Conservation (phyloP, 2,329 filamentous ascomycete species). For the Coniochaeta sp. region DNA sequence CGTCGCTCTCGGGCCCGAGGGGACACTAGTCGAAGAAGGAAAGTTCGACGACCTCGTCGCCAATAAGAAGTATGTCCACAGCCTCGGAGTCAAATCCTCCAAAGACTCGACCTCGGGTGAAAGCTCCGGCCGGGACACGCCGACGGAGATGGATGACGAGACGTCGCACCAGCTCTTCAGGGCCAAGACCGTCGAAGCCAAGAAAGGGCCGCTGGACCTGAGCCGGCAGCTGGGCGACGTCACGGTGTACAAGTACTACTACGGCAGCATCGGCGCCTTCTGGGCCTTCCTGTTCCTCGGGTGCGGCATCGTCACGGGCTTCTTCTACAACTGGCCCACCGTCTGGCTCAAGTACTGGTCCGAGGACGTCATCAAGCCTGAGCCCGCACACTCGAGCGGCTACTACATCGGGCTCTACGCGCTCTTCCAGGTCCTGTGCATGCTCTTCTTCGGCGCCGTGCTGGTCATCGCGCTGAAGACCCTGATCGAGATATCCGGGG, state of each 20-base stretch:
- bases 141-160: background rate
- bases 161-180: background rate
- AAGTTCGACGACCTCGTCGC: constrained; percentile 27
- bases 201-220: background rate
- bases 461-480: constrained; percentile 11
- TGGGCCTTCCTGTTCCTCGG: constrained; percentile 8
- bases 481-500: constrained; percentile 14
- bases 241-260: constrained; percentile 17
- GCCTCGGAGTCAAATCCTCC: constrained; percentile 24
- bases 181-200: background rate
- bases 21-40: constrained; percentile 35
- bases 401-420: constrained; percentile 22
- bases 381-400: constrained; percentile 11
- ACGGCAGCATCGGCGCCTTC: constrained; percentile 9
- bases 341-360: constrained; percentile 24
- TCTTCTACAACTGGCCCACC: constrained; percentile 16
- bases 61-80: constrained; percentile 29
- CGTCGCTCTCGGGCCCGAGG: constrained; percentile 32
- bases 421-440: constrained; percentile 13
- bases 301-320: constrained; percentile 10
- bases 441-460: constrained; percentile 13
- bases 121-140: constrained; percentile 2
- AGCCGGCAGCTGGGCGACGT: constrained; percentile 12
- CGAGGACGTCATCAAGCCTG: constrained; percentile 7
- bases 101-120: constrained; percentile 9